Conservation (phyloP, 2,329 filamentous ascomycete species). For the Cercospora berteroae region DNA sequence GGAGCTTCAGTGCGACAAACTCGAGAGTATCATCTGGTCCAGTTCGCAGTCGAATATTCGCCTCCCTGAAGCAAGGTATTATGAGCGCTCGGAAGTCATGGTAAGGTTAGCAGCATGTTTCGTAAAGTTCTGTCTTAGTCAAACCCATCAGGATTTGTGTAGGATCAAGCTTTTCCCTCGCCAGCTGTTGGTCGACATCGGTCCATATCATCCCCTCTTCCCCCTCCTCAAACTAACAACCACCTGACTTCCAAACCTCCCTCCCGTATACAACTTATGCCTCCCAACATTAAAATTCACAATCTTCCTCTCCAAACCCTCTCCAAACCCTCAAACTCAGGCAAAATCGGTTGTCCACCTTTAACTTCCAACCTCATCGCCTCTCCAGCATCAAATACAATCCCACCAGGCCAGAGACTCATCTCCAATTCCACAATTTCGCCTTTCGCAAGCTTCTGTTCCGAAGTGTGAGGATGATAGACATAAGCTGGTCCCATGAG, state of each 20-base stretch:
- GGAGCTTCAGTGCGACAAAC: no score
- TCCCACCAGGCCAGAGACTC: slow-evolving; percentile 48
- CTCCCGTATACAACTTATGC: neutral
- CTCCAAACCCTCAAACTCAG: neutral
- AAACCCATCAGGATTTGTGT: no score
- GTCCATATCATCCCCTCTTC: no score
- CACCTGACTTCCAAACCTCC: neutral
- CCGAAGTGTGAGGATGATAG: slow-evolving; percentile 40
- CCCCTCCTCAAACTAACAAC: neutral
- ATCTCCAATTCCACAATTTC: slow-evolving; percentile 49
- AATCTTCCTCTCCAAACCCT: neutral
- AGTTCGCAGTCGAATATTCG: no score
- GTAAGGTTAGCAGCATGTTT: no score
- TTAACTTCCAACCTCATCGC: slow-evolving; percentile 9
- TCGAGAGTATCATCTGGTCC: no score
- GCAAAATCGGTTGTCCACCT: neutral
- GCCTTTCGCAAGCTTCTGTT: slow-evolving; percentile 43
- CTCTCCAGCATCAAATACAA: slow-evolving; percentile 48
- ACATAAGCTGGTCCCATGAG: slow-evolving; percentile 18
- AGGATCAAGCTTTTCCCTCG: no score
- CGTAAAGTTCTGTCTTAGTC: no score
- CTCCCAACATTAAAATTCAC: neutral
- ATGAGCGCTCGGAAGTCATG: no score
- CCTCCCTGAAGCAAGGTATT: no score
- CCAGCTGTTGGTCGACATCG: no score